Percentiles rank a stretch among this genome's conserved stretches.
These are phyloP conservation scores for Pseudopithomyces maydicus DNA, from an alignment of 2,329 filamentous ascomycete genomes.

Conservation along the genomic window DNA sequence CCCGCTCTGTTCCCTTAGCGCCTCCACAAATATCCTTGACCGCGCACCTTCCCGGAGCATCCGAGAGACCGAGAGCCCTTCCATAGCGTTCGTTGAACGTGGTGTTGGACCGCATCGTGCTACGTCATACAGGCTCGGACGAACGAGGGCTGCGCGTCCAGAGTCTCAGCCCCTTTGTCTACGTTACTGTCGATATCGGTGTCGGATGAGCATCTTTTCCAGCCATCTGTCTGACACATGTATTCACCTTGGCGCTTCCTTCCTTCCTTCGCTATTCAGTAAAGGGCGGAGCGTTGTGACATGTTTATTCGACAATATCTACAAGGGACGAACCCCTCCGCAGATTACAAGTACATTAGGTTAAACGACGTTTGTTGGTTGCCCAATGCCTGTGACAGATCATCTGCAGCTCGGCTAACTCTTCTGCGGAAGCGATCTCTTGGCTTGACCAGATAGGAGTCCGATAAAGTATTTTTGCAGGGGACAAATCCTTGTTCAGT, in stretches of 20 bases:
- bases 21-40: neutral
- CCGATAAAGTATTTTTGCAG: no score
- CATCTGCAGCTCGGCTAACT: neutral
- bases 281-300: no score
- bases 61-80: neutral
- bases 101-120: neutral
- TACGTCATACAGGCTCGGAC: slow-evolving; percentile 1
- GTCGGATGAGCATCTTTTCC: no score
- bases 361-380: neutral
- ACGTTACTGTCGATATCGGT: neutral
- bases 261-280: no score
- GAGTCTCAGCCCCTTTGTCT: neutral
- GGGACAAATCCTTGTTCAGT: neutral
- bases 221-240: no score
- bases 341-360: no score
- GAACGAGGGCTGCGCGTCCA: neutral
- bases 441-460: neutral
- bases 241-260: no score
- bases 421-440: neutral
- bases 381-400: neutral
- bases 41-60: neutral
- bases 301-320: no score
- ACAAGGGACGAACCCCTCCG: no score
- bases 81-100: no score
- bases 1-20: neutral